Evolutionary conservation across 2,329 filamentous ascomycete genomes (phyloP).

Genomic region (Apiospora phragmitis): DNA sequence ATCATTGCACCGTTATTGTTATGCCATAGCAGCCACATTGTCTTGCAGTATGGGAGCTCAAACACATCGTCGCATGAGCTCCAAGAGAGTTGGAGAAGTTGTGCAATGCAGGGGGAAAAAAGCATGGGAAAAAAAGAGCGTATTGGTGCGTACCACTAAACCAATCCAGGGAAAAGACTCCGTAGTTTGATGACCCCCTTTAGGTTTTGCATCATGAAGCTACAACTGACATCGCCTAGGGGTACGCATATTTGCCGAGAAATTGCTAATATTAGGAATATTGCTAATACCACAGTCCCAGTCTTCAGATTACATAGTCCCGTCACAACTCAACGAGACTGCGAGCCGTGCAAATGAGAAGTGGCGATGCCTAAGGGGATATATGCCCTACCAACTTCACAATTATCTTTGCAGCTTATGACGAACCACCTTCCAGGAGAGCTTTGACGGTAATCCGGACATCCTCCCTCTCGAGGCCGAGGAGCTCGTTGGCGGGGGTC

Average conservation of each 20-base stretch:
- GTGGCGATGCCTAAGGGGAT: neutral
- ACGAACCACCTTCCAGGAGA: neutral
- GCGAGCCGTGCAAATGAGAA: neutral
- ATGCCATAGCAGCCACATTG: neutral
- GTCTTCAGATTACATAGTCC: neutral
- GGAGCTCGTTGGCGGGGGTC: slow-evolving; percentile 23
- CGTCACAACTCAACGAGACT: too few relatives aligned
- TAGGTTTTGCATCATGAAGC: too few relatives aligned
- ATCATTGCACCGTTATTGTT: neutral
- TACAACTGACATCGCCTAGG: too few relatives aligned
- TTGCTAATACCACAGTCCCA: too few relatives aligned
- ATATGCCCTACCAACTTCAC: neutral
- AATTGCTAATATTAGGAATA: too few relatives aligned
- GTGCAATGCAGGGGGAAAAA: too few relatives aligned
- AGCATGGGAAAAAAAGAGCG: too few relatives aligned
- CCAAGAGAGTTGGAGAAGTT: too few relatives aligned
- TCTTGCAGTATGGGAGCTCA: neutral
- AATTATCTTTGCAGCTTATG: neutral
- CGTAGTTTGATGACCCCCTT: too few relatives aligned
- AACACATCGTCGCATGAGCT: neutral
- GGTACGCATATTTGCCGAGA: too few relatives aligned
- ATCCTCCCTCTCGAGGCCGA: slow-evolving; percentile 29
- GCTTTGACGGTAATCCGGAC: slow-evolving; percentile 12
- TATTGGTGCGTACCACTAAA: too few relatives aligned
- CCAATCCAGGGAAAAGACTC: too few relatives aligned